Evolutionary conservation across 345 rosid species (phyloP), one percentile per base, ranked within the genome.

Genomic region (Firmiana major): DNA sequence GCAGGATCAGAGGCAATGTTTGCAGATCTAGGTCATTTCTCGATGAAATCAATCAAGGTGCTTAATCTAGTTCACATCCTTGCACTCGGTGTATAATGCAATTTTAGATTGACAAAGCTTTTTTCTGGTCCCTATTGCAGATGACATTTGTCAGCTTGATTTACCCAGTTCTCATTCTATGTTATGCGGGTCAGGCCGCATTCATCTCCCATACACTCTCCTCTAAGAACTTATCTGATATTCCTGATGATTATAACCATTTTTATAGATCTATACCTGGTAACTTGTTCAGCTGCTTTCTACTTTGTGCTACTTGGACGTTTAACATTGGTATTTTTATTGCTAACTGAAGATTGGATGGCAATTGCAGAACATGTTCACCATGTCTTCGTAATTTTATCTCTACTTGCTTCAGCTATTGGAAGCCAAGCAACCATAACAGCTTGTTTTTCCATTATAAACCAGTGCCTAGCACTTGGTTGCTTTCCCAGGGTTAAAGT

Each of bases 1-100:
- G 48, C 90, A 90, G 92, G 94, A 68, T 83, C 92, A 24, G 92
- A 90, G 81, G 87, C 92, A 73, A 90, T 88, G 90, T 90, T 87
- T 76, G 89, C 90, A 2, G 85, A 90, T 82, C 75, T 90, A 7
- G 94, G 94, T 38, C 92, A 88, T 81, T 88, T 90, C 79, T 88
- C 94, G 0, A 86, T 71, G 84, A 88, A 68, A 78, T 86, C 94
- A 5, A 84, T 90, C 45, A 84, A 81, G 90, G 94, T 86, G 64
- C 28, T 70, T 54, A 69, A 69, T 63, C 16, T 70, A 38, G 40
- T 19, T 75, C 21, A 46, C 7, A 13, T 34, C 43, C 6, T 31
- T 11, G 53, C 64, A 54, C 5, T 12, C 21, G 15, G 4, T 43
- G 24, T 31, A 22, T 11, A 19, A 16, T 62, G 60, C 63, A 4